phyloP scores from a whole-genome alignment of 306 rosid genomes.

The Albizia julibrissin region DNA sequence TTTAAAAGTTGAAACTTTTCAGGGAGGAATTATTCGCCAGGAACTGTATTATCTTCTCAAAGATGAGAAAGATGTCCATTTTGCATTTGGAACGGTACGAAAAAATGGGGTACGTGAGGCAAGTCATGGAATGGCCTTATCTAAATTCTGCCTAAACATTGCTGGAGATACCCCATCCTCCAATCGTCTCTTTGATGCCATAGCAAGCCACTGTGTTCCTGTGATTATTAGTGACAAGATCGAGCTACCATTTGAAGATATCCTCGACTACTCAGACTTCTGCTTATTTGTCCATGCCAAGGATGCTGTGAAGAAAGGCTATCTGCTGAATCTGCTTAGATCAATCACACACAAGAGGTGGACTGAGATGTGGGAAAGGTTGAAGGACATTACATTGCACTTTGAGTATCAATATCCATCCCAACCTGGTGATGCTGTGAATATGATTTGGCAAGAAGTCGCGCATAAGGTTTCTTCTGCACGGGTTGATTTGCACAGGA shows the following conservation, averaged over 20 bases:
- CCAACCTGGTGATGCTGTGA: slow-evolving; percentile 69
- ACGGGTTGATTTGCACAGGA: slow-evolving; percentile 50
- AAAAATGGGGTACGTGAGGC: slow-evolving; percentile 70
- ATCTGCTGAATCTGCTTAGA: slow-evolving; percentile 65
- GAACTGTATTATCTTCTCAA: slow-evolving; percentile 88
- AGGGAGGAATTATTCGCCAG: slow-evolving; percentile 94
- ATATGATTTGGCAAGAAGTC: slow-evolving; percentile 86
- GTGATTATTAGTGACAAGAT: slow-evolving; percentile 85
- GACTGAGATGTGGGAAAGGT: slow-evolving; percentile 82
- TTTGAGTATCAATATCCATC: slow-evolving; percentile 85
- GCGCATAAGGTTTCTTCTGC: slow-evolving; percentile 52
- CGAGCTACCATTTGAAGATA: slow-evolving; percentile 88
- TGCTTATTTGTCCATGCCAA: slow-evolving; percentile 60
- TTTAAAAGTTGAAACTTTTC: slow-evolving; percentile 30
- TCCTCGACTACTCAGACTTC: slow-evolving; percentile 81
- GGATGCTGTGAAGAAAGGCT: slow-evolving; percentile 66
- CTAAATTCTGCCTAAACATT: slow-evolving; percentile 83
- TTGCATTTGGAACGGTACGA: slow-evolving; percentile 68
- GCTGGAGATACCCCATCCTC: slow-evolving; percentile 98
- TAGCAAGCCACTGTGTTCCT: slow-evolving; percentile 89
- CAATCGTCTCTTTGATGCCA: slow-evolving; percentile 86
- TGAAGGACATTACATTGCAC: slow-evolving; percentile 60
- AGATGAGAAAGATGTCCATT: slow-evolving; percentile 78
- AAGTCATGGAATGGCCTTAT: slow-evolving; percentile 77
- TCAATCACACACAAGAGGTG: slow-evolving; percentile 62